phyloP scores from a whole-genome alignment of 768 basidiomycete genomes.

The Lentinula boryana region DNA sequence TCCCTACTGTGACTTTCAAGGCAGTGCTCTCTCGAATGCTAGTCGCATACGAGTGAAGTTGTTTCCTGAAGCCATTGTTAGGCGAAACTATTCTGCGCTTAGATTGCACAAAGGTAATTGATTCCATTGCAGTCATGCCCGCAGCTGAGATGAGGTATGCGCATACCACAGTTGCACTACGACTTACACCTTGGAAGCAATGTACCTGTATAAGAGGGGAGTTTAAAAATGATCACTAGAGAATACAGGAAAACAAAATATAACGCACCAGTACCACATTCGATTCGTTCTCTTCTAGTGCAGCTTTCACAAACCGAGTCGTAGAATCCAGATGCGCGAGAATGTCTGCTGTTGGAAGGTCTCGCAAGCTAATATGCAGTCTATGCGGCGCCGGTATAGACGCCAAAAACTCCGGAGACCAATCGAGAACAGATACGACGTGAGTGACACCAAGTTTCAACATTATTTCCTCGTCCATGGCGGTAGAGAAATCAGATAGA shows the following conservation, averaged over 20 bases:
- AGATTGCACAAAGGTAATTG: conserved; percentile 48
- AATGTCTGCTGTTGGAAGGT: conserved; percentile 35
- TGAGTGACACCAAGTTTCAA: conserved; percentile 63
- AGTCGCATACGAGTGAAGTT: conserved; percentile 39
- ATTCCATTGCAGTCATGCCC: conserved; percentile 45
- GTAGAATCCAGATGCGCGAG: conserved; percentile 39
- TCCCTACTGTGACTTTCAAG: neutral
- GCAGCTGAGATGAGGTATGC: conserved; percentile 60
- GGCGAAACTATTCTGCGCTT: conserved; percentile 59
- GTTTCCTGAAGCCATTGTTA: conserved; percentile 60
- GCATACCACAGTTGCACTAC: conserved; percentile 70
- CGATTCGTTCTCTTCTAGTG: conserved; percentile 33
- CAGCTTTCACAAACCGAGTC: conserved; percentile 46
- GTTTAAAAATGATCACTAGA: neutral
- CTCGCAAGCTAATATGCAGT: conserved; percentile 48
- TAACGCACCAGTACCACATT: conserved; percentile 47
- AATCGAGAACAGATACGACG: conserved; percentile 60
- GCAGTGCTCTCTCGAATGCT: conserved; percentile 14
- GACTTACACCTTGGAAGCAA: conserved; percentile 69
- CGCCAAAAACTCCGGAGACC: conserved; percentile 37
- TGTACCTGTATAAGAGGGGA: conserved; percentile 48
- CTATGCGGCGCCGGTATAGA: conserved; percentile 32
- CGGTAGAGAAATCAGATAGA: conserved; percentile 42
- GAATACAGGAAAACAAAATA: neutral
- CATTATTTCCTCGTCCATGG: conserved; percentile 42